Percentiles rank a stretch among this genome's conserved stretches.
Evolutionary conservation across 495 filamentous ascomycete genomes (phyloP).

Genomic region (Chaetomium cochliodes): DNA sequence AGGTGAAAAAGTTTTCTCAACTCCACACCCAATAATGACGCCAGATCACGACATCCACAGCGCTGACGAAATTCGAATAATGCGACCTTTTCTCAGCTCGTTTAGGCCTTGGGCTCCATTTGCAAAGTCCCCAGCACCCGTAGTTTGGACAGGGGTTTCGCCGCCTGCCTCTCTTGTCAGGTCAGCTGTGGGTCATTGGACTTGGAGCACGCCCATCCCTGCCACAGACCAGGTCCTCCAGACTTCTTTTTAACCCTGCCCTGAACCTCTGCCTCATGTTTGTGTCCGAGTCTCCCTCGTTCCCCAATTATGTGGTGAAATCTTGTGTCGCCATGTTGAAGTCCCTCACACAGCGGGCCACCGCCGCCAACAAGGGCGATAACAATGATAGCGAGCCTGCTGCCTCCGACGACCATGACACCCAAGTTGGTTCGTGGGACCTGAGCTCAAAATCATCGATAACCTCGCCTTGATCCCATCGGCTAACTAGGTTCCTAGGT

Average conservation of each 20-base stretch:
- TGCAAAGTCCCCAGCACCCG: slow-evolving; percentile 2
- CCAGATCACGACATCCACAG: slow-evolving; percentile 23
- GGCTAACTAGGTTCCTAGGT: slow-evolving; percentile 4
- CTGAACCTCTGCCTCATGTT: background rate
- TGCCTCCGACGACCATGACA: slow-evolving; percentile 1
- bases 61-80: background rate
- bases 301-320: background rate
- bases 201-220: background rate
- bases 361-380: background rate
- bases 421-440: slow-evolving; percentile 14
- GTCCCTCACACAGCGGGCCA: background rate
- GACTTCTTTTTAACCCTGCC: background rate
- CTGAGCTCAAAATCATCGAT: background rate
- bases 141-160: slow-evolving; percentile 14
- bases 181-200: background rate
- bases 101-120: slow-evolving; percentile 4
- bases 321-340: slow-evolving; percentile 15
- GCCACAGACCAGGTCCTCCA: background rate
- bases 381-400: background rate
- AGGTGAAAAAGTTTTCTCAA: slow-evolving; percentile 19
- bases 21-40: slow-evolving; percentile 16
- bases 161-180: slow-evolving; percentile 14
- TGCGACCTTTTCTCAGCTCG: slow-evolving; percentile 13
- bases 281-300: background rate
- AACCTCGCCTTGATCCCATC: background rate